Base-by-base conservation (phyloP, 75 land plant species). In the Larix kaempferi region DNA sequence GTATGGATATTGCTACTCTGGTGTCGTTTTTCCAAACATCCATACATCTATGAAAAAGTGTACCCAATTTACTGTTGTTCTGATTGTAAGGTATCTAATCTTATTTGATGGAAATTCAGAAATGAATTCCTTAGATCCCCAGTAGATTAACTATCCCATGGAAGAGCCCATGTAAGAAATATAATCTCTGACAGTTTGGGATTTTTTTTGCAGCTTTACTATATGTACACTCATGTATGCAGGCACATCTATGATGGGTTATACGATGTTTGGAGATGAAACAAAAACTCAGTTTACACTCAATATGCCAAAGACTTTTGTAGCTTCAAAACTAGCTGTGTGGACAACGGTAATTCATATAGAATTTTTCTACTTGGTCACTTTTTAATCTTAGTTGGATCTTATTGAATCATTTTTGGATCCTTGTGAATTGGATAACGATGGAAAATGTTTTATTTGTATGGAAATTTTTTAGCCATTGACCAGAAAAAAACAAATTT, bases 1-100 rank as follows among this genome's bases (percentile, higher is more conserved):
- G 11, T 94, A 88, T 81, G 98, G 98, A 10, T 94, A 83, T 75
- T 92, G 94, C 83, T 94, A 88, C 44, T 92, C 98, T 10, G 98
- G 98, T 83, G 92, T 94, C n/a, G 94, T 94, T 41, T 90, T 90
- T 74, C 98, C 98, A 33, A 92, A 94, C 77, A 94, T 94, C 27
- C 92, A 94, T 59, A 84, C 89, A 26, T 94, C 98, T 16, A 78
- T 94, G 90, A 86, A 82, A 80, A 83, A 90, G 6, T 85, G 75
- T 13, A 81, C 56, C 27, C 88, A 89, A 65, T 93, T 58, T 58
- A 89, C 91, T 15, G n/a, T 80, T n/a, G 89, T 93, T 69, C 91
- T 93, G 64, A 69, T 88, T 26, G 76, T 78, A 27, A 81, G 93
- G 96, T 88, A 87, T 2, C n/a, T n/a, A n/a, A n/a, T n/a, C n/a